These are phyloP conservation scores for Zygosaccharomyces rouxii DNA, from an alignment of 805 yeast species.

Conservation along the genomic window DNA sequence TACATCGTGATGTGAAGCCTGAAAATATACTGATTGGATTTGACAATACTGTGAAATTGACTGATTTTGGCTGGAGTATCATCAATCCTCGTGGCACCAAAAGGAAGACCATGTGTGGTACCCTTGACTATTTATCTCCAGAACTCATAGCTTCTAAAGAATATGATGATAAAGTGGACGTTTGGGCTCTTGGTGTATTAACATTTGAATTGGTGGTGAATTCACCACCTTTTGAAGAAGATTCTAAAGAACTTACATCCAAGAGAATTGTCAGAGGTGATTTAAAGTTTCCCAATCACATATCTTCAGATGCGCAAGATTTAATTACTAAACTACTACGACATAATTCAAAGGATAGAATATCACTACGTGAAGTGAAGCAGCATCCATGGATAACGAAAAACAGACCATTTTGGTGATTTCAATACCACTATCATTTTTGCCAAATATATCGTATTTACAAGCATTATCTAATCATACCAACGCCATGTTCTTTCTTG, in stretches of 20 bases:
- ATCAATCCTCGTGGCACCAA: conserved; percentile 50
- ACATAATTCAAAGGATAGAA: conserved; percentile 65
- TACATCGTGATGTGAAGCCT: conserved; percentile 92
- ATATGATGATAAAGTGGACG: conserved; percentile 75
- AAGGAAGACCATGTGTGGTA: conserved; percentile 87
- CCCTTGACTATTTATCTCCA: conserved; percentile 91
- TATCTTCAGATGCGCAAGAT: conserved; percentile 73
- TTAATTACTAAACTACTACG: conserved; percentile 60
- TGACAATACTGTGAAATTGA: conserved; percentile 71
- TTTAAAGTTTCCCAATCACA: conserved; percentile 62
- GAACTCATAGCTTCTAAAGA: conserved; percentile 85
- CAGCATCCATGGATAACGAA: conserved; percentile 81
- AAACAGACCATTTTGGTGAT: conserved; percentile 60
- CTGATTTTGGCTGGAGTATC: conserved; percentile 97
- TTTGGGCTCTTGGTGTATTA: conserved; percentile 89
- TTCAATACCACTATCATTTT: neutral
- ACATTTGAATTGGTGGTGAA: conserved; percentile 86
- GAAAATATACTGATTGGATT: conserved; percentile 81
- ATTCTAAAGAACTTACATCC: conserved; percentile 71
- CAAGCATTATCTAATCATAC: conserved; percentile 19
- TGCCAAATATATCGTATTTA: conserved; percentile 2
- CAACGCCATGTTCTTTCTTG: conserved; percentile 45
- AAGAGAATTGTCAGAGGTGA: conserved; percentile 76
- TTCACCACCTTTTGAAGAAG: conserved; percentile 87
- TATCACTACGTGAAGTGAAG: conserved; percentile 55